A percentile compares a stretch with the other conserved stretches of the same genome.
Conservation (phyloP, 306 rosid species). For the Vicia faba region DNA sequence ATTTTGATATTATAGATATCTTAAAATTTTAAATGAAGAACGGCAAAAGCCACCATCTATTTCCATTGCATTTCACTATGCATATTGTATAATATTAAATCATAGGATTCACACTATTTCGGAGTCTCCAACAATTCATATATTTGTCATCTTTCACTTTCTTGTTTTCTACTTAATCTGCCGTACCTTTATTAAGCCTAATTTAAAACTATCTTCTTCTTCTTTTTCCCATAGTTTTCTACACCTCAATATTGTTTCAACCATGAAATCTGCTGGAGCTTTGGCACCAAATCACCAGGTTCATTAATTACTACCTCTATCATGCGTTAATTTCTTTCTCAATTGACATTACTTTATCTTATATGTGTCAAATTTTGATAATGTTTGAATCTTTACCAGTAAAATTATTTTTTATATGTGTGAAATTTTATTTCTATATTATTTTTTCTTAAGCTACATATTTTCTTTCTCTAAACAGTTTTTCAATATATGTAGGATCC, state of each 20-base stretch:
- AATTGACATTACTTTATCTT: neutral
- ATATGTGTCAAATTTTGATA: no score
- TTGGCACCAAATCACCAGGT: constrained; percentile 34
- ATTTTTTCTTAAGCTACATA: neutral
- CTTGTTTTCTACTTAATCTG: constrained; percentile 22
- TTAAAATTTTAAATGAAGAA: no score
- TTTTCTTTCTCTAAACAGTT: constrained; percentile 1
- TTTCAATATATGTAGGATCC: constrained; percentile 44
- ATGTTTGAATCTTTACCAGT: no score
- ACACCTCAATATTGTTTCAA: constrained; percentile 24
- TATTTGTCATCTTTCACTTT: constrained; percentile 26
- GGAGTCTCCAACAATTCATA: constrained; percentile 46
- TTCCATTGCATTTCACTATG: neutral
- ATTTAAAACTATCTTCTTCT: constrained; percentile 1
- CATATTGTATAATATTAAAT: constrained; percentile 3
- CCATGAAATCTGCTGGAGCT: constrained; percentile 30
- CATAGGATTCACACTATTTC: constrained; percentile 25
- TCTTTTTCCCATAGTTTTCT: neutral
- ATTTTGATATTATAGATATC: no score
- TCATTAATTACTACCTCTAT: neutral
- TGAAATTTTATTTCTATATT: neutral
- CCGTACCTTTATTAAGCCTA: constrained; percentile 33
- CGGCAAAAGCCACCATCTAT: neutral
- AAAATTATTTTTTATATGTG: no score
- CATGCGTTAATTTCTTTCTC: constrained; percentile 9